Evolutionary conservation across 345 rosid genomes (phyloP).

Genomic region (Syzygium grande): DNA sequence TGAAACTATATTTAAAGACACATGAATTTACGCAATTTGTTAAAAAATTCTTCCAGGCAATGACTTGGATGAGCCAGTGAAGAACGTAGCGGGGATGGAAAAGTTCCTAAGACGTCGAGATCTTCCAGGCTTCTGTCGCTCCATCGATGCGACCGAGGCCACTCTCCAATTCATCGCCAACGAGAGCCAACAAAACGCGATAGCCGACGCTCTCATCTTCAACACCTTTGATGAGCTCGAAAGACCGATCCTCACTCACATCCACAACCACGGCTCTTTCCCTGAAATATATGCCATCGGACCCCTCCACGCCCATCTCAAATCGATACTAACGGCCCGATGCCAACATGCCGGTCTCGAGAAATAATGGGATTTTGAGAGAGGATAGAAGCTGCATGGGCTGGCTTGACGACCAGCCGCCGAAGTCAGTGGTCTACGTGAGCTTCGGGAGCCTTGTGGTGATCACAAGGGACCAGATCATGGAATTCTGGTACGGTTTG

Average conservation of each 20-base stretch:
- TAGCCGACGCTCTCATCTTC: constrained; percentile 20
- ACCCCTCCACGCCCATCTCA: constrained; percentile 1
- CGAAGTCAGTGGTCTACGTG: constrained; percentile 2
- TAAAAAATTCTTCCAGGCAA: neutral
- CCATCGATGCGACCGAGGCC: neutral
- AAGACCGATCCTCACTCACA: constrained; percentile 7
- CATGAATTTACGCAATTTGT: neutral
- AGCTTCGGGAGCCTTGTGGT: constrained; percentile 11
- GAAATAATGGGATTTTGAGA: neutral
- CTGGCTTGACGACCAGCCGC: constrained; percentile 9
- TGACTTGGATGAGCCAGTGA: constrained; percentile 9
- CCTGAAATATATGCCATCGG: neutral
- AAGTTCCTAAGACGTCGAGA: constrained; percentile 18
- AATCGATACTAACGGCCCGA: neutral
- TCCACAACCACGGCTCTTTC: neutral
- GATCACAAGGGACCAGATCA: neutral
- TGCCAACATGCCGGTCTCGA: neutral
- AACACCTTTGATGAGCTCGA: constrained; percentile 39
- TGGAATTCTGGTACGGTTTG: constrained; percentile 15
- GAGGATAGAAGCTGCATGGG: constrained; percentile 8
- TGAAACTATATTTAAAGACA: neutral
- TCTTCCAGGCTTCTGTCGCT: constrained; percentile 28
- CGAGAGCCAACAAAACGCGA: neutral
- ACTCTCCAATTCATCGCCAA: neutral
- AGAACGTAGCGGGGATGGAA: constrained; percentile 17